Conservation (phyloP, 2,329 filamentous ascomycete species). For the Teratosphaeria nubilosa region DNA sequence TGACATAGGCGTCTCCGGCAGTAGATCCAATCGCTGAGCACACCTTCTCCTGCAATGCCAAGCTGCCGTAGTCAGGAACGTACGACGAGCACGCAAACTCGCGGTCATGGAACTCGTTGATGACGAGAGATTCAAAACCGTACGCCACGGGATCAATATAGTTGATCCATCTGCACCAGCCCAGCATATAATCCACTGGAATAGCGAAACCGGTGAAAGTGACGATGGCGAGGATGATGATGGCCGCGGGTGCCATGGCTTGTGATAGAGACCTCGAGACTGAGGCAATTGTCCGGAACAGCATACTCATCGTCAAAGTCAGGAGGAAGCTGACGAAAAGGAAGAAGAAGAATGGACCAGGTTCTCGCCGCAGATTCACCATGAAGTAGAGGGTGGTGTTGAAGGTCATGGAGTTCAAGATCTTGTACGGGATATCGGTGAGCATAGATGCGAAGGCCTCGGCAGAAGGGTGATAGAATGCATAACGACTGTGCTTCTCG, state of each 20-base stretch:
- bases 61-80: constrained; percentile 34
- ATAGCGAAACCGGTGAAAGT: constrained; percentile 58
- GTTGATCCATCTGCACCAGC: constrained; percentile 75
- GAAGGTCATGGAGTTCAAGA: constrained; percentile 64
- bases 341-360: constrained; percentile 78
- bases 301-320: constrained; percentile 72
- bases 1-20: constrained; percentile 28
- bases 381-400: constrained; percentile 81
- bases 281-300: constrained; percentile 74
- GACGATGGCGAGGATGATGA: constrained; percentile 53
- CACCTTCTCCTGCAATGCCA: constrained; percentile 23
- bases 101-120: constrained; percentile 65
- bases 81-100: constrained; percentile 41
- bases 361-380: constrained; percentile 64
- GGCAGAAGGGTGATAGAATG: constrained; percentile 78
- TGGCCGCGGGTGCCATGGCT: constrained; percentile 46
- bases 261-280: constrained; percentile 57
- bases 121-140: constrained; percentile 60
- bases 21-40: constrained; percentile 34
- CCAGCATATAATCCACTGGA: constrained; percentile 54
- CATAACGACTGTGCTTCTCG: constrained; percentile 79
- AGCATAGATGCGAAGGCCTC: constrained; percentile 85
- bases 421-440: constrained; percentile 74
- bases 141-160: constrained; percentile 72
- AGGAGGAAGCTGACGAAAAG: constrained; percentile 63